These are phyloP conservation scores for Phytopythium litorale DNA, from an alignment of 352 stramenopile genomes.

Conservation along the genomic window DNA sequence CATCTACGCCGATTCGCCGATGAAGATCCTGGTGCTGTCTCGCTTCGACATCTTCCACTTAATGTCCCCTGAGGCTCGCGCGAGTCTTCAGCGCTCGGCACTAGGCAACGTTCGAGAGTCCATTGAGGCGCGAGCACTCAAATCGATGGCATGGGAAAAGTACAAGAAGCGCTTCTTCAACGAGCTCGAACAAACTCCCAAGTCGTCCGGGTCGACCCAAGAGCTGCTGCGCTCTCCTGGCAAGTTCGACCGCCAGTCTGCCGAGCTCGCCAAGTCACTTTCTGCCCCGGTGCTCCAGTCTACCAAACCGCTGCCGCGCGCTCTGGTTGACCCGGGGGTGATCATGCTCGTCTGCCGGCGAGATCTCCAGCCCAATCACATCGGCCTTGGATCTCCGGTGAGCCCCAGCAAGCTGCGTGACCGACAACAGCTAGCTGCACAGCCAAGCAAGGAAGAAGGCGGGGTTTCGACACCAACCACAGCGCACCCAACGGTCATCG, in stretches of 20 bases:
- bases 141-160: slow-evolving; percentile 74
- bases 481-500: not conserved
- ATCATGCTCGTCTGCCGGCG: slow-evolving; percentile 30
- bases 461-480: not conserved
- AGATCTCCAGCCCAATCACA: slow-evolving; percentile 3
- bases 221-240: not conserved
- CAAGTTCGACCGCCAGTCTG: not conserved
- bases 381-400: not conserved
- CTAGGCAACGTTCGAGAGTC: slow-evolving; percentile 54
- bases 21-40: slow-evolving; percentile 79
- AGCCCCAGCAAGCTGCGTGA: not conserved
- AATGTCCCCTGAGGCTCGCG: slow-evolving; percentile 61
- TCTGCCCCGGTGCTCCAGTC: slow-evolving; percentile 30
- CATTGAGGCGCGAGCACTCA: slow-evolving; percentile 65
- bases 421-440: not conserved
- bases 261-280: slow-evolving; percentile 16
- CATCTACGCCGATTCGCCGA: slow-evolving; percentile 66
- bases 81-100: slow-evolving; percentile 63
- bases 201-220: not conserved
- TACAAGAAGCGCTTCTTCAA: slow-evolving; percentile 66
- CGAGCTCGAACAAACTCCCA: slow-evolving; percentile 32
- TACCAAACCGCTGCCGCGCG: slow-evolving; percentile 11
- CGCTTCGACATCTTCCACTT: slow-evolving; percentile 85
- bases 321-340: slow-evolving; percentile 31
- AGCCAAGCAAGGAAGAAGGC: not conserved